A percentile compares a stretch with the other conserved stretches of the same genome.
phyloP scores from a whole-genome alignment of 257 asterid species.

The Solanum megistacrolobum region DNA sequence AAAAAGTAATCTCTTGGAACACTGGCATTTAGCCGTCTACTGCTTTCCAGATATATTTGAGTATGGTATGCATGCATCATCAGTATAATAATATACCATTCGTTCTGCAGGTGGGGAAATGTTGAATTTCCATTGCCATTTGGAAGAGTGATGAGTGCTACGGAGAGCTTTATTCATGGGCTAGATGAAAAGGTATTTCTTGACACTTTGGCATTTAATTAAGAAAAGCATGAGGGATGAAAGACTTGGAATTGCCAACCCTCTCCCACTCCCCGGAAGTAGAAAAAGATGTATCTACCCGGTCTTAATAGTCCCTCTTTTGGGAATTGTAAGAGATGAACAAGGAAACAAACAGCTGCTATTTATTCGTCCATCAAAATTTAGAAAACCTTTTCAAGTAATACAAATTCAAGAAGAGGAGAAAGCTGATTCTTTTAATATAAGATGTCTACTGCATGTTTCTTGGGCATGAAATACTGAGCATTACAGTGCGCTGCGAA shows the following conservation, averaged over 20 bases:
- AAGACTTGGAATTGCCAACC: not conserved
- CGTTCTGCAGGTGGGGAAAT: constrained; percentile 68
- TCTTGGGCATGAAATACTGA: not conserved
- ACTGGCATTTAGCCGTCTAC: not conserved
- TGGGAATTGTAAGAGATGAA: not conserved
- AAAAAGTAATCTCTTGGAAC: constrained; percentile 43
- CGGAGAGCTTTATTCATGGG: constrained; percentile 74
- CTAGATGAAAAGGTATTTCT: constrained; percentile 77
- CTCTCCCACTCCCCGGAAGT: not conserved
- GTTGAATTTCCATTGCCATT: constrained; percentile 91
- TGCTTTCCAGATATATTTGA: constrained; percentile 29
- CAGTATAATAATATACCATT: not conserved
- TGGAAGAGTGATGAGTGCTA: constrained; percentile 85
- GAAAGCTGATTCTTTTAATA: not conserved
- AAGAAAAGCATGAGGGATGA: not conserved
- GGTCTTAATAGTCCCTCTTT: not conserved
- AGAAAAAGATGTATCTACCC: not conserved
- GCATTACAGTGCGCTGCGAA: not conserved
- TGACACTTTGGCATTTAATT: constrained; percentile 2
- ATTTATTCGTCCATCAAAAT: not conserved
- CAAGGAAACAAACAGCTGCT: not conserved
- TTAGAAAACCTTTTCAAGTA: not conserved
- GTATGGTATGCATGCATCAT: constrained; percentile 20
- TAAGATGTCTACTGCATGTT: not conserved
- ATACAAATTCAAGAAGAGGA: not conserved